Evolutionary conservation across 352 stramenopile species (phyloP).

Genomic region (Phytopythium chamaehyphon): DNA sequence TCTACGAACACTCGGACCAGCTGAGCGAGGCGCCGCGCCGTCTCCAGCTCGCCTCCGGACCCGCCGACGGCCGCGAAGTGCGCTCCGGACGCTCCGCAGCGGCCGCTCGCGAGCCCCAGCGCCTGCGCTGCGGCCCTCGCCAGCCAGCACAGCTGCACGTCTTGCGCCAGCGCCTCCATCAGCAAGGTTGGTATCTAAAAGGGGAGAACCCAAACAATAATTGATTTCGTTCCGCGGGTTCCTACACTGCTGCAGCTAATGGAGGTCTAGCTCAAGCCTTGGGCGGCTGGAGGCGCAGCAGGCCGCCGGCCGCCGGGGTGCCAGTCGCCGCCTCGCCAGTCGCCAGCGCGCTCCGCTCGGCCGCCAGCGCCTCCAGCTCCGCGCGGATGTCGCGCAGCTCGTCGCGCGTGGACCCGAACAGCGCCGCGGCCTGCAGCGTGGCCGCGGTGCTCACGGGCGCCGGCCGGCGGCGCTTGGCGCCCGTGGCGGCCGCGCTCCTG

Average conservation of each 20-base stretch:
- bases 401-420: slow-evolving; percentile 40
- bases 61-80: slow-evolving; percentile 24
- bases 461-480: slow-evolving; percentile 1
- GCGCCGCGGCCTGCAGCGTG: slow-evolving; percentile 31
- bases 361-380: slow-evolving; percentile 29
- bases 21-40: background rate
- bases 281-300: slow-evolving; percentile 27
- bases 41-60: slow-evolving; percentile 5
- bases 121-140: slow-evolving; percentile 31
- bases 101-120: slow-evolving; percentile 15
- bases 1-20: too few relatives aligned
- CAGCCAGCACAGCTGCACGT: slow-evolving; percentile 40
- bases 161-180: slow-evolving; percentile 13
- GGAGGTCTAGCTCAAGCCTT: slow-evolving; percentile 1
- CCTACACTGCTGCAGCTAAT: background rate
- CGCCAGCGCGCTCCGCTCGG: slow-evolving; percentile 26
- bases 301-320: slow-evolving; percentile 19
- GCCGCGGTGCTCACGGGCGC: slow-evolving; percentile 24
- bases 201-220: slow-evolving; percentile 2
- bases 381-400: slow-evolving; percentile 43
- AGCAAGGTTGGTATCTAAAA: background rate
- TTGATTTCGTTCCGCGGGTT: slow-evolving; percentile 1
- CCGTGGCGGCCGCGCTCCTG: background rate
- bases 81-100: slow-evolving; percentile 2
- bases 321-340: slow-evolving; percentile 13